Evolutionary conservation across 352 stramenopile species (phyloP).

Genomic region (Phytophthora melonis): DNA sequence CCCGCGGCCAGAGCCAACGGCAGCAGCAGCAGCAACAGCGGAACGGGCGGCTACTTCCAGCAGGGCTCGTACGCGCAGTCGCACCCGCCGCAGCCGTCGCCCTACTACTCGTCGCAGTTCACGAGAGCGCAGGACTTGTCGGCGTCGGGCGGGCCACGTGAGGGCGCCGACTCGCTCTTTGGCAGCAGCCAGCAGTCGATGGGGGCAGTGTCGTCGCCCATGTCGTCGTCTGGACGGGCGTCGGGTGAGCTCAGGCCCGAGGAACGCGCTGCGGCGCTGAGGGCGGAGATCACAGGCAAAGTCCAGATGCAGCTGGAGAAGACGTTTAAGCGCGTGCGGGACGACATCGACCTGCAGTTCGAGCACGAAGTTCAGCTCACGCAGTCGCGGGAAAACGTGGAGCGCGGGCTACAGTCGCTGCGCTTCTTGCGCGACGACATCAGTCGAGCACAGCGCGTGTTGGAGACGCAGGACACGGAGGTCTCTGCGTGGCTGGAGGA

Average conservation of each 20-base stretch:
- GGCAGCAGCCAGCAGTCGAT: conserved; percentile 42
- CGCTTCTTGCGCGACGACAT: conserved; percentile 79
- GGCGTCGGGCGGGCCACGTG: conserved; percentile 8
- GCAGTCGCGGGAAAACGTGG: conserved; percentile 80
- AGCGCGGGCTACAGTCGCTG: conserved; percentile 80
- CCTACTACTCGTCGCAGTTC: conserved; percentile 44
- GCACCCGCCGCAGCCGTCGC: conserved; percentile 41
- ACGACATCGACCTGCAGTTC: conserved; percentile 89
- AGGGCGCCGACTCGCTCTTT: conserved; percentile 56
- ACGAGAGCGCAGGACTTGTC: conserved; percentile 37
- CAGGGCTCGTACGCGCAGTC: conserved; percentile 46
- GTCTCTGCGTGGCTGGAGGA: conserved; percentile 74
- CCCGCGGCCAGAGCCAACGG: conserved; percentile 34
- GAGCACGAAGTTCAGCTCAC: conserved; percentile 87
- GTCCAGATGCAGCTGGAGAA: conserved; percentile 83
- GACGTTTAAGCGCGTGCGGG: conserved; percentile 83
- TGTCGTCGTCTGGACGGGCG: conserved; percentile 23
- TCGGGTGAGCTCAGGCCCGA: conserved; percentile 34
- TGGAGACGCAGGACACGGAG: conserved; percentile 70
- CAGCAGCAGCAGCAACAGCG: conserved; percentile 29
- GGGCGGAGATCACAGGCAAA: conserved; percentile 80
- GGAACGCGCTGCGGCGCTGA: conserved; percentile 62
- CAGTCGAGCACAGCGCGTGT: conserved; percentile 51
- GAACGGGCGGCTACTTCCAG: conserved; percentile 59
- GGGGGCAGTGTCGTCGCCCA: conserved; percentile 22